Base-by-base conservation (phyloP, 1,284 basidiomycete species). In the Cerrena zonata region DNA sequence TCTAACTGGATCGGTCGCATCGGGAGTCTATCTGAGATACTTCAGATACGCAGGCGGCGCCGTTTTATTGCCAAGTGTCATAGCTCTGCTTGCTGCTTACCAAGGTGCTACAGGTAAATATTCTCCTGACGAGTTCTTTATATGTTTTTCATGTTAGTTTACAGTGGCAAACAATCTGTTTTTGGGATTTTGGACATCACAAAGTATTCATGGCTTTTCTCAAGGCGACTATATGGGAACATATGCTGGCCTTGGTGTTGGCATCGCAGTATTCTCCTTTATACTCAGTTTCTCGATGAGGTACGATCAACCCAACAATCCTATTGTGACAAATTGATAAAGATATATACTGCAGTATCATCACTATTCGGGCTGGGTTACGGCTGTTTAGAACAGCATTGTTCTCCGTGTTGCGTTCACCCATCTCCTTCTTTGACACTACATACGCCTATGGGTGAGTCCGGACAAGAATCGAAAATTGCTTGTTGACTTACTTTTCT, bases 371-470 rank as follows among this genome's bases (percentile, higher is more conserved):
- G 4, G 84, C 84, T 0, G 82, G 82, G 56, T 63, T 81, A 54
- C 73, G 65, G 19, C 69, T 91, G 39, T 90, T 88, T 67, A 76
- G 71, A 57, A 67, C 68, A 42, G 79, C 82, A 11, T 69, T 84
- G 45, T 67, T 59, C 25, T 73, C 73, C 19, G 79, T 91, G 7
- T 66, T 89, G 21, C 69, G 73, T 10, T 87, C 88, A 0, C 87
- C 89, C 0, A 70, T 86, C 42, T 76, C 82, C 2, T 91, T 89
- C 69, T 92, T 91, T 61, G 91, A 94, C 58, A 87, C 84, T 0
- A 92, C 89, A 0, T n/a, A n/a, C n/a, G n/a, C 90, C 91, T 0
- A 77, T 87, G 51, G 90, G 90, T 67, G 66, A 67, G 55, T 55
- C 71, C 71, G 34, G 34, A 36, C 11, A 11, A 11, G 11, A 11